Conservation (phyloP, 345 rosid genomes). For the Salix arbutifolia region DNA sequence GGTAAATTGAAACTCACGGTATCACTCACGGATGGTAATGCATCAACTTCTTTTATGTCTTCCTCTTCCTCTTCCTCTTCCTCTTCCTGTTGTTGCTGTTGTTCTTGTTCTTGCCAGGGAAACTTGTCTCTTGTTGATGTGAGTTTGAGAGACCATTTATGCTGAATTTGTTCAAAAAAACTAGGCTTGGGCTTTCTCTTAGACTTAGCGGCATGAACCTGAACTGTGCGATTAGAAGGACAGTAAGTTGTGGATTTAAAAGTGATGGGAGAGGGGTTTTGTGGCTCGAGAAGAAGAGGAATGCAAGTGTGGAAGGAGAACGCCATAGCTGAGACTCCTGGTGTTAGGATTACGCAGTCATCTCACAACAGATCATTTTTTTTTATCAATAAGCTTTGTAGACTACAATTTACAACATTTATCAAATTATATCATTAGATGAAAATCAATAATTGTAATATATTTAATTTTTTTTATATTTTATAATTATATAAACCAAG, state of each 20-base stretch:
- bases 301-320: conserved; percentile 26
- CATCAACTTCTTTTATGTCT: conserved; percentile 19
- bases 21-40: conserved; percentile 17
- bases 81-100: conserved; percentile 5
- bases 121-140: conserved; percentile 44
- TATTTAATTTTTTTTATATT: too few relatives aligned
- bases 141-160: conserved; percentile 62
- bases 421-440: too few relatives aligned
- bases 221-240: conserved; percentile 27
- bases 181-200: conserved; percentile 64
- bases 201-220: conserved; percentile 13
- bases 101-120: conserved; percentile 64
- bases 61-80: conserved; percentile 19
- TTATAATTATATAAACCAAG: too few relatives aligned
- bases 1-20: conserved; percentile 29
- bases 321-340: conserved; percentile 33
- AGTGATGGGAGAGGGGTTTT: background rate
- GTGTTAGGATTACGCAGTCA: background rate
- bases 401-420: too few relatives aligned
- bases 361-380: background rate
- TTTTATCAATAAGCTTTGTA: too few relatives aligned
- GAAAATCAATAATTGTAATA: too few relatives aligned
- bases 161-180: conserved; percentile 61
- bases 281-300: conserved; percentile 21
- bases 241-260: conserved; percentile 19